Evolutionary conservation across 495 filamentous ascomycete species (phyloP).

Genomic region (Penicillium odoratum): DNA sequence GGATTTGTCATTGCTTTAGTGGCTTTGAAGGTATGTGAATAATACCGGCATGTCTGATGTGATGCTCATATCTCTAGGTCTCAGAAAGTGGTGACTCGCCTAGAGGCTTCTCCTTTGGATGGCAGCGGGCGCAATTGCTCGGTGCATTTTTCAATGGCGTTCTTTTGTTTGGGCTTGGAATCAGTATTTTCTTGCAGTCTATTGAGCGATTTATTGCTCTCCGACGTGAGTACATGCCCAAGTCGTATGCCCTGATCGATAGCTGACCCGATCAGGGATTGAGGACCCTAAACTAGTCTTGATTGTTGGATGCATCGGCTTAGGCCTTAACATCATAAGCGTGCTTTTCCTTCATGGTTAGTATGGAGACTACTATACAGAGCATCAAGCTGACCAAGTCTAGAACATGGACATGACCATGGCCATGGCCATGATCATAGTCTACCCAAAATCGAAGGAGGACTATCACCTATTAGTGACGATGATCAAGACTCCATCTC

Average conservation of each 20-base stretch:
- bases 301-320: constrained; percentile 75
- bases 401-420: constrained; percentile 28
- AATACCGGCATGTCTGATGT: not conserved
- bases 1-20: constrained; percentile 82
- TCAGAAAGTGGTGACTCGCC: constrained; percentile 27
- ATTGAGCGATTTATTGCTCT: constrained; percentile 65
- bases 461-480: constrained; percentile 11
- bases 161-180: constrained; percentile 79
- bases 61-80: constrained; percentile 5
- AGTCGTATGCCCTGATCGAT: not conserved
- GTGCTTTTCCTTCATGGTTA: constrained; percentile 74
- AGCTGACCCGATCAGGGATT: constrained; percentile 11
- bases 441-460: constrained; percentile 11
- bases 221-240: constrained; percentile 11
- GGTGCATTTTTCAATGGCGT: constrained; percentile 88
- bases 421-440: constrained; percentile 13
- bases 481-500: constrained; percentile 14
- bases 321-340: constrained; percentile 78
- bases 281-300: constrained; percentile 59
- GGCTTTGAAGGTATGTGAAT: constrained; percentile 66
- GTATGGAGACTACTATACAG: not conserved
- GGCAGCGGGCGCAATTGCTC: constrained; percentile 81
- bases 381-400: constrained; percentile 5
- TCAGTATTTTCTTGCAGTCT: constrained; percentile 89
- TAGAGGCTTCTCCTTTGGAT: constrained; percentile 49